These are phyloP conservation scores for Backusella psychrophila DNA, from an alignment of 192 early-diverging fungal species.

Conservation along the genomic window DNA sequence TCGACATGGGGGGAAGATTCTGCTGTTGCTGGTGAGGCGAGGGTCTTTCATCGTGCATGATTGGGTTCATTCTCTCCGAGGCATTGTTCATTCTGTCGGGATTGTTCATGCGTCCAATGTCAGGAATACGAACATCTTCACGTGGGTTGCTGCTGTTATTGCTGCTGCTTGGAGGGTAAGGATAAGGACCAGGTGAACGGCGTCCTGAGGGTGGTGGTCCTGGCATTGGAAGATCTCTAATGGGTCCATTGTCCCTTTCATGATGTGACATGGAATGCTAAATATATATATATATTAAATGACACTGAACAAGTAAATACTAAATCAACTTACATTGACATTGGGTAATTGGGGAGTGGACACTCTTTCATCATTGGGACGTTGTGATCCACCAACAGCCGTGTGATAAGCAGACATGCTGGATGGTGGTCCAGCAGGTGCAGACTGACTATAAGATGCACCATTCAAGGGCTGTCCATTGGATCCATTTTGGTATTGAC, in stretches of 20 bases:
- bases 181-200: constrained; percentile 30
- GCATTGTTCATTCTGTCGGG: no score
- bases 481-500: constrained; percentile 21
- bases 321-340: background rate
- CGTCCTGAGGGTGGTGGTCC: background rate
- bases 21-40: background rate
- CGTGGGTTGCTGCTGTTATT: background rate
- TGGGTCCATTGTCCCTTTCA: constrained; percentile 25
- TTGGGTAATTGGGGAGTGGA: no score
- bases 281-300: background rate
- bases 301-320: no score
- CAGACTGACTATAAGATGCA: no score
- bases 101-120: constrained; percentile 20
- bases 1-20: constrained; percentile 14
- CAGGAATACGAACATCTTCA: constrained; percentile 36
- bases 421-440: no score
- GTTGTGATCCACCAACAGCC: no score
- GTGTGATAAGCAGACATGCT: no score
- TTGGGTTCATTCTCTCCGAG: constrained; percentile 18
- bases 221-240: background rate
- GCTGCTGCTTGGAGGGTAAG: background rate
- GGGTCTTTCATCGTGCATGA: constrained; percentile 22
- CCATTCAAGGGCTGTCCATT: background rate
- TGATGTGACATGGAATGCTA: background rate
- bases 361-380: no score